Base-by-base conservation (phyloP, 139 green algal genomes). In the Picochlorum sp. region DNA sequence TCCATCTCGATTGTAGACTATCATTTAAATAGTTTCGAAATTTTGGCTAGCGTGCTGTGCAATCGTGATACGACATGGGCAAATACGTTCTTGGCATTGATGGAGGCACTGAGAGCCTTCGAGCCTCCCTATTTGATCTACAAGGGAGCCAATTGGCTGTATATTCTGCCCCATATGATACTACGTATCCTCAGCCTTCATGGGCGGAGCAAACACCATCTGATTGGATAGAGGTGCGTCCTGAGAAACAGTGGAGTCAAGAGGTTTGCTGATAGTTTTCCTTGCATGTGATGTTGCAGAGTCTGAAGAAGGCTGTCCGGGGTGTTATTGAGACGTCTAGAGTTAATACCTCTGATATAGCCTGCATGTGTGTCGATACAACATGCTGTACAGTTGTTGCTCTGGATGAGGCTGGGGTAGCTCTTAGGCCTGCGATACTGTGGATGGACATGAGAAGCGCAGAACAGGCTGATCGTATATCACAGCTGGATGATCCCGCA, bases 321-420 rank as follows among this genome's bases (percentile, higher is more conserved):
- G 57, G 74, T 30, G 79, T 71, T 15, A 14, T 89, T 38, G 49
- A 24, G 0, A 30, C 69, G 1, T 62, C 83, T 1, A 62, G 49
- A 0, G 52, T 86, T 4, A 4, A 37, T 3, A 4, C 68, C 1
- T 45, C 28, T 13, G 44, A 69, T 24, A 72, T 91, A 6, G 68
- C 64, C 14, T 81, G 66, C 15, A 56, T 94, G 2, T 79, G 79
- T 30, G 13, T 86, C 8, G 86, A 94, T 78, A 92, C 86, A 51
- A 94, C 86, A 1, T 90, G 83, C 80, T 94, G 86, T 75, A 85
- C 86, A 1, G 86, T 92, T 20, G 84, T 92, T 38, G 80, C 80
- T 3, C 56, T 94, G 41, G 80, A 81, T 20, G 65, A 47, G 16
- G 71, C 61, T 75, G 60, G 73, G 18, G 11, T 61, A 4, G 69